phyloP scores from a whole-genome alignment of 2,329 filamentous ascomycete species.

The Sarocladium kiliense region DNA sequence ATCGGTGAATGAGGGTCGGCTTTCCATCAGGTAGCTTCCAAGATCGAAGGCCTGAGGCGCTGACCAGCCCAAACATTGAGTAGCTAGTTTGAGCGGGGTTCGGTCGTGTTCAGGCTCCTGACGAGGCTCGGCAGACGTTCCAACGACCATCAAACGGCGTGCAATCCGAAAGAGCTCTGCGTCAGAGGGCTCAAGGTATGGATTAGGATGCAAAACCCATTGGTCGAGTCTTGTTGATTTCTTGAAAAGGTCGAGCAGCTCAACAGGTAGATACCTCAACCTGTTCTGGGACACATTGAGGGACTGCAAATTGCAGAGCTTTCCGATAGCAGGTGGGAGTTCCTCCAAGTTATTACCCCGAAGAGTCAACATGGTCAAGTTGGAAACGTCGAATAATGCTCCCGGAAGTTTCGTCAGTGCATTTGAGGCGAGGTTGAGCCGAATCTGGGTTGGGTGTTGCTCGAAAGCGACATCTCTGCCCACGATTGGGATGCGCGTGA shows the following conservation, averaged over 20 bases:
- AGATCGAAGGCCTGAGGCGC: constrained; percentile 24
- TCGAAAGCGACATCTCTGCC: constrained; percentile 54
- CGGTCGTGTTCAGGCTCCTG: not conserved
- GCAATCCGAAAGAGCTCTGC: not conserved
- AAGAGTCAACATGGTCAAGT: constrained; percentile 60
- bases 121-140: not conserved
- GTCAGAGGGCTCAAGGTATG: constrained; percentile 41
- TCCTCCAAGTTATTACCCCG: constrained; percentile 58
- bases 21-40: not conserved
- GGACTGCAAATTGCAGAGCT: constrained; percentile 51
- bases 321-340: constrained; percentile 54
- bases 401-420: constrained; percentile 49
- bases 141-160: not conserved
- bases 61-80: constrained; percentile 22
- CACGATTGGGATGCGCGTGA: constrained; percentile 50
- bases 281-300: constrained; percentile 64
- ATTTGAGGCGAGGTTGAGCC: constrained; percentile 59
- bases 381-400: constrained; percentile 55
- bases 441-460: constrained; percentile 51
- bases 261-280: constrained; percentile 55
- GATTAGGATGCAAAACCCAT: constrained; percentile 59
- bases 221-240: constrained; percentile 38
- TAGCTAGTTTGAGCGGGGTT: constrained; percentile 14
- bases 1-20: constrained; percentile 13
- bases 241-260: constrained; percentile 53